Evolutionary conservation across 768 basidiomycete genomes (phyloP), one percentile per base, ranked within the genome.

Genomic region (Clathrus columnatus): DNA sequence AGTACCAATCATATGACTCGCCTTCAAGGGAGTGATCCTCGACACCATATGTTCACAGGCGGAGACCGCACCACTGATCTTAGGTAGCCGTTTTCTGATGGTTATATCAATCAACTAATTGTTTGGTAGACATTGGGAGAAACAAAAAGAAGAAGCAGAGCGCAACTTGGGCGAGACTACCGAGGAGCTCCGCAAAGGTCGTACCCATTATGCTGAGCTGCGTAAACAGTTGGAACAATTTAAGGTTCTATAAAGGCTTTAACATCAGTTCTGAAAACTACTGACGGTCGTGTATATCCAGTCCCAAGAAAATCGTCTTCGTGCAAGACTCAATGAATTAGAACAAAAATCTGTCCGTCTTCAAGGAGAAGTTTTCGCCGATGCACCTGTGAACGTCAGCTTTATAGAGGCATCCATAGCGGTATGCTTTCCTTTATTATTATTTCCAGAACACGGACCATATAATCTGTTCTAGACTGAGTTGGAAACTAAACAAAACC

Each of bases 371-470:
- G 75, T 76, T 11, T 85, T 84, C 55, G 84, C 87, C 18, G 84
- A 86, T 11, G 70, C 85, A 65, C 84, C 86, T 1, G 78, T 78
- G 6, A 76, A 78, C 61, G 72, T 87, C n/a, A 71, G 76, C 20
- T 77, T 75, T 14, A 69, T 87, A 14, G 72, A 83, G 57, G 72
- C 67, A 10, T 79, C 75, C 4, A 79, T 81, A 64, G 65, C 73
- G 61, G 85, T 83, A 61, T 26, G 76, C 64, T 27, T 56, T 30
- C 20, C 27, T 32, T 27, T 14, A 36, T 11, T 36, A 32, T 36
- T 36, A 7, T 32, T 32, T 32, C 30, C 30, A 7, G 7, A 32
- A 7, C 30, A 7, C 30, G 42, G 8, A 23, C 42, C 5, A 56
- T 44, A 48, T 26, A 44, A 36, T 49, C 42, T 17, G 27, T n/a